A percentile compares a stretch with the other conserved stretches of the same genome.
Evolutionary conservation across 441 rosid genomes (phyloP).

Genomic region (Pelargonium australe): DNA sequence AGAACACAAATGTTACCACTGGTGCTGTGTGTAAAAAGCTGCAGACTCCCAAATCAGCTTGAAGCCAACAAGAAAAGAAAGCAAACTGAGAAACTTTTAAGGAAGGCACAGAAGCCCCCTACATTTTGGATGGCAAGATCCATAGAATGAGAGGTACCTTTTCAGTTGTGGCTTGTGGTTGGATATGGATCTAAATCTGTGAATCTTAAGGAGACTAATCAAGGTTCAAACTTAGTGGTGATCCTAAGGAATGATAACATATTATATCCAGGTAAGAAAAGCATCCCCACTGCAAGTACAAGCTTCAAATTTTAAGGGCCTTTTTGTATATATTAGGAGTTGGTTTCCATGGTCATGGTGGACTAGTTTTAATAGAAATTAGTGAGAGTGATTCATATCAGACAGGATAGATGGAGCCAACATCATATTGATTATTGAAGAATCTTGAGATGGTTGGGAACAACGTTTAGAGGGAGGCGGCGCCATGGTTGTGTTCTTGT

Average conservation of each 20-base stretch:
- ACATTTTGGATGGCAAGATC: neutral
- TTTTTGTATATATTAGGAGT: neutral
- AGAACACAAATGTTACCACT: too few species aligned
- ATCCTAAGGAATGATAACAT: neutral
- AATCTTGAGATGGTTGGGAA: too few species aligned
- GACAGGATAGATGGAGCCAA: slow-evolving; percentile 5
- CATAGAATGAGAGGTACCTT: neutral
- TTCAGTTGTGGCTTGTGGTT: neutral
- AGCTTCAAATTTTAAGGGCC: neutral
- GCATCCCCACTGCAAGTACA: too few species aligned
- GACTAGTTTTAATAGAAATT: neutral
- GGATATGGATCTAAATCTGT: neutral
- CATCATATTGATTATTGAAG: neutral
- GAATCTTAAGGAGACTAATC: neutral
- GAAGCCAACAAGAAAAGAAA: too few species aligned
- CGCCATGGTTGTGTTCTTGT: neutral
- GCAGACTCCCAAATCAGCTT: too few species aligned
- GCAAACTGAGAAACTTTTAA: neutral
- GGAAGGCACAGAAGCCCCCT: neutral
- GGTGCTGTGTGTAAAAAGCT: too few species aligned
- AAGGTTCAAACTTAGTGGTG: neutral
- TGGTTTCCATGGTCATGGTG: neutral
- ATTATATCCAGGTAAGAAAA: neutral
- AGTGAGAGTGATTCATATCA: neutral
- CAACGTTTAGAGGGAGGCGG: too few species aligned